Conservation (phyloP, 306 rosid species). For the Arachis hypogaea region DNA sequence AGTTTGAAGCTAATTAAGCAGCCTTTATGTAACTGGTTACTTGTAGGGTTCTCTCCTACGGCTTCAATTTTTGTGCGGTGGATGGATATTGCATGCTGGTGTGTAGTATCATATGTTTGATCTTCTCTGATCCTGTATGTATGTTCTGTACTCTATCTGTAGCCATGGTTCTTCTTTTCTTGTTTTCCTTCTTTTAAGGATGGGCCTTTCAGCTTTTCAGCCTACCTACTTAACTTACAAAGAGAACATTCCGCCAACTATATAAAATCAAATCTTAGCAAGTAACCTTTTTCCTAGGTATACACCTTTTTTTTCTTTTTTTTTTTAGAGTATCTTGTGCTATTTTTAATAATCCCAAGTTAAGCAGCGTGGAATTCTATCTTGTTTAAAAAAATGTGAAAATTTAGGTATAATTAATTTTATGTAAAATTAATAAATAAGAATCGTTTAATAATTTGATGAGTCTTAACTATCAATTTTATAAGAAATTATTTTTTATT, state of each 20-base stretch:
- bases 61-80: slow-evolving; percentile 22
- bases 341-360: no score
- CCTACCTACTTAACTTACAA: slow-evolving; percentile 19
- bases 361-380: no score
- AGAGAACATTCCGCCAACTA: slow-evolving; percentile 37
- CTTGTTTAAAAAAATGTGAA: no score
- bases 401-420: no score
- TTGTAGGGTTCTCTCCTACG: slow-evolving; percentile 25
- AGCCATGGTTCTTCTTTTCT: slow-evolving; percentile 25
- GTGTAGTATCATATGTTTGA: not conserved
- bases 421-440: no score
- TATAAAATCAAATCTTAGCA: slow-evolving; percentile 23
- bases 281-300: slow-evolving; percentile 30
- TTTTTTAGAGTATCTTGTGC: no score
- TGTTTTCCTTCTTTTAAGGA: slow-evolving; percentile 49
- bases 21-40: slow-evolving; percentile 36
- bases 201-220: slow-evolving; percentile 30
- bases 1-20: slow-evolving; percentile 1
- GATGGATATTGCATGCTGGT: not conserved
- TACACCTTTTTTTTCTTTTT: not conserved
- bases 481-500: no score
- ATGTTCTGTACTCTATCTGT: not conserved
- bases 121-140: not conserved
- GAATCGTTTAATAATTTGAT: no score
- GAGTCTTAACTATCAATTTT: no score